Evolutionary conservation across 2,329 filamentous ascomycete species (phyloP).

Genomic region (Thyridium curvatum): DNA sequence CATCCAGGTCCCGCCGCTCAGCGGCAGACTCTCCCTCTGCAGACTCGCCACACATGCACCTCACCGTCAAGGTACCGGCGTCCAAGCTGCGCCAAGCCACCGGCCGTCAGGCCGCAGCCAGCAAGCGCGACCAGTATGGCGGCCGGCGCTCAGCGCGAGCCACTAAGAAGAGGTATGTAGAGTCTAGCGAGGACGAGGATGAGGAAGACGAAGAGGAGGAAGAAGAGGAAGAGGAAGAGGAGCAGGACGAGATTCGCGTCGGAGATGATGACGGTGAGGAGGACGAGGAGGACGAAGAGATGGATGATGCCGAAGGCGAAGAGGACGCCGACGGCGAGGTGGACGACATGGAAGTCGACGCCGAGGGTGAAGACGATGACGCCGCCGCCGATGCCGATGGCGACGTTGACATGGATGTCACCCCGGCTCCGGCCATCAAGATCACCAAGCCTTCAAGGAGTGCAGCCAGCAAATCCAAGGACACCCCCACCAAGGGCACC

Average conservation of each 20-base stretch:
- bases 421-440: constrained; percentile 34
- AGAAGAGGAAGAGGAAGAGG: constrained; percentile 15
- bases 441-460: constrained; percentile 36
- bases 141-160: constrained; percentile 42
- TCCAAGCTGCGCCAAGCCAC: constrained; percentile 46
- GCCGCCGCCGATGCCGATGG: constrained; percentile 35
- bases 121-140: constrained; percentile 29
- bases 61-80: constrained; percentile 46
- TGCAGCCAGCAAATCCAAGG: constrained; percentile 24
- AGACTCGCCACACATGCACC: constrained; percentile 38
- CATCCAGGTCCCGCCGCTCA: constrained; percentile 40
- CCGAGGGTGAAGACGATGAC: constrained; percentile 32
- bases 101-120: constrained; percentile 19
- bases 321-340: constrained; percentile 29
- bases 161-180: constrained; percentile 54
- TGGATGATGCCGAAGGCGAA: constrained; percentile 34
- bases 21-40: constrained; percentile 36
- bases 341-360: constrained; percentile 37
- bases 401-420: constrained; percentile 40
- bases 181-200: constrained; percentile 43
- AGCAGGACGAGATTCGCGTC: constrained; percentile 19
- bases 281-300: constrained; percentile 22
- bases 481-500: constrained; percentile 18
- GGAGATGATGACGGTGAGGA: constrained; percentile 18
- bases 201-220: constrained; percentile 23